Conservation (phyloP, 495 filamentous ascomycete genomes). For the Articulospora tetracladia region DNA sequence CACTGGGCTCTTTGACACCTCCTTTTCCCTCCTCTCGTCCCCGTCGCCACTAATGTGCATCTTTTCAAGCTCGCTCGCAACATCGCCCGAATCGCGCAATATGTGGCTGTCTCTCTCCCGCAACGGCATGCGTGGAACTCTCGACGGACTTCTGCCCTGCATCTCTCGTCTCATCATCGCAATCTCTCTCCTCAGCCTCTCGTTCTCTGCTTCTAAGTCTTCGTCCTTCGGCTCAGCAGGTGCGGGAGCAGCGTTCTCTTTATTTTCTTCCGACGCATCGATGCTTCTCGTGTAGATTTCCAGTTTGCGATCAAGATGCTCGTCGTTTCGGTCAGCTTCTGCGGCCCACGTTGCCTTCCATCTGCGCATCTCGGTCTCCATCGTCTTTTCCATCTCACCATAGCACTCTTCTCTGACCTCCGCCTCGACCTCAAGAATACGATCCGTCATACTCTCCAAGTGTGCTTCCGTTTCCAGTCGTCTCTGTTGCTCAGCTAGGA, state of each 20-base stretch:
- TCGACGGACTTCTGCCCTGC: conserved; percentile 19
- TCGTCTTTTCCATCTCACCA: conserved; percentile 74
- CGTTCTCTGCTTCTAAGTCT: conserved; percentile 60
- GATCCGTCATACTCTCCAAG: conserved; percentile 57
- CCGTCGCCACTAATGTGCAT: conserved; percentile 2
- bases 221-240: conserved; percentile 26
- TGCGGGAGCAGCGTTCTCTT: conserved; percentile 47
- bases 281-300: conserved; percentile 77
- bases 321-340: conserved; percentile 71
- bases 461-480: conserved; percentile 57
- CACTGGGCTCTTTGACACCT: conserved; percentile 4
- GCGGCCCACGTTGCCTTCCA: conserved; percentile 72
- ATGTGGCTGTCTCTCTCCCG: conserved; percentile 13
- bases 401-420: conserved; percentile 88
- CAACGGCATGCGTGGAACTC: conserved; percentile 8
- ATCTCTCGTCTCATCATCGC: conserved; percentile 45
- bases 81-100: not conserved
- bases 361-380: conserved; percentile 67
- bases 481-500: conserved; percentile 48
- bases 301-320: conserved; percentile 85
- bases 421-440: conserved; percentile 69
- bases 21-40: not conserved
- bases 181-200: conserved; percentile 50
- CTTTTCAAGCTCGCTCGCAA: conserved; percentile 11
- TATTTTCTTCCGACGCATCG: conserved; percentile 36